Evolutionary conservation across 192 early-diverging fungal genomes (phyloP).

Genomic region (Helicostylum pulchrum): DNA sequence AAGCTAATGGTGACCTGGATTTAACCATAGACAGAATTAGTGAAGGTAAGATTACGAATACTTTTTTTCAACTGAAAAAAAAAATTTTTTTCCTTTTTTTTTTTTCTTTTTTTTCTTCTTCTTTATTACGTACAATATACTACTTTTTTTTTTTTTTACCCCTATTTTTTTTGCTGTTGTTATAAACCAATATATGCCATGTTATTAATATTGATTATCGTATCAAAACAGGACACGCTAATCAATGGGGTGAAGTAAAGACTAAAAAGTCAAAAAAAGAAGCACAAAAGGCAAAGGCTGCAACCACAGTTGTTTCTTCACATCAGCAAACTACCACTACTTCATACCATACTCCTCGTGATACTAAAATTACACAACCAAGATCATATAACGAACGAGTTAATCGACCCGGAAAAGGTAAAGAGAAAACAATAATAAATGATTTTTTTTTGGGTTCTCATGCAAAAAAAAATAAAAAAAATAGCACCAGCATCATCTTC

Average conservation of each 20-base stretch:
- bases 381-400: conserved; percentile 14
- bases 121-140: not conserved
- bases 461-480: too few species aligned
- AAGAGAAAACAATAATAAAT: not conserved
- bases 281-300: conserved; percentile 51
- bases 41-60: conserved; percentile 52
- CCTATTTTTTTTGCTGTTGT: not conserved
- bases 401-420: conserved; percentile 23
- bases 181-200: not conserved
- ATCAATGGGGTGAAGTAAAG: conserved; percentile 88
- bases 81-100: conserved; percentile 8
- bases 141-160: not conserved
- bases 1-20: conserved; percentile 84
- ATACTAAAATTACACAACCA: conserved; percentile 23
- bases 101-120: not conserved
- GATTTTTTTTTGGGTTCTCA: conserved; percentile 1
- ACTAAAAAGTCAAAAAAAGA: conserved; percentile 64
- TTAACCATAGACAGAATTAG: conserved; percentile 75
- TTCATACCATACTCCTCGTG: conserved; percentile 14
- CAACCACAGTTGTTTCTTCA: conserved; percentile 1
- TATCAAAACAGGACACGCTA: conserved; percentile 60
- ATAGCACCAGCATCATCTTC: conserved; percentile 1
- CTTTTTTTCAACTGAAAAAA: conserved; percentile 20
- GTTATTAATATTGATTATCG: not conserved
- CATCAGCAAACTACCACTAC: not conserved